Evolutionary conservation across 352 stramenopile genomes (phyloP), one percentile per base, ranked within the genome.

Genomic region (Globisporangium nodosum): DNA sequence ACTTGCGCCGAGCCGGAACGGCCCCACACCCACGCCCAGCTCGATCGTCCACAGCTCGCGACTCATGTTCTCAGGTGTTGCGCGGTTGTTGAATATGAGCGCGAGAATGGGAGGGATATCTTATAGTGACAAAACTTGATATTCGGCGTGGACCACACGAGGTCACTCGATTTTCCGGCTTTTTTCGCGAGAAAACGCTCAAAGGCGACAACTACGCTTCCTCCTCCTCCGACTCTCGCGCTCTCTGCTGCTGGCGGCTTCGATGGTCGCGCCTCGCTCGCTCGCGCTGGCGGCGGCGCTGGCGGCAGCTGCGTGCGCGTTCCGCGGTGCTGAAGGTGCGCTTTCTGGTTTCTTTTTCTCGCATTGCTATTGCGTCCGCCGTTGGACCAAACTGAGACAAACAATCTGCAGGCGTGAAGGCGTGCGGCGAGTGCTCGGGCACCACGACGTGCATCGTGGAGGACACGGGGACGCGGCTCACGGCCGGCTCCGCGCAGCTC

Each of bases 1-100:
- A 49, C 62, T 92, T 21, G 83, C 78, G 5, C 85, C 85, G 2
- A 94, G 74, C 5, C 71, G 79, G 65, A 94, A 92, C 20, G 85
- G 85, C 0, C 85, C 85, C 11, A 94, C 77, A 45, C 69, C 75
- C n/a, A 65, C 75, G 71, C 85, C 85, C 49, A 90, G 69, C 52
- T 90, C 83, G 59, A 94, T 90, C 66, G 81, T 77, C 85, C 85
- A 94, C 49, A 94, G 78, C 63, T 92, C 76, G 39, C 79, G 74
- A 61, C 80, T 89, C 48, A 24, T 49, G 24, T 31, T 51, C 43
- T 49, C 43, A 49, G 43, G 7, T 49, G 24, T 27, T 27, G 24
- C 24, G 24, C 24, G 1, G 24, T 27, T 27, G 24, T 27, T 27
- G 24, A 27, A 27, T 27, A 27, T 27, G 24, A 27, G 24, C 1